These are phyloP conservation scores for Pseudoperonospora humuli DNA, from an alignment of 352 stramenopile genomes.

Conservation along the genomic window DNA sequence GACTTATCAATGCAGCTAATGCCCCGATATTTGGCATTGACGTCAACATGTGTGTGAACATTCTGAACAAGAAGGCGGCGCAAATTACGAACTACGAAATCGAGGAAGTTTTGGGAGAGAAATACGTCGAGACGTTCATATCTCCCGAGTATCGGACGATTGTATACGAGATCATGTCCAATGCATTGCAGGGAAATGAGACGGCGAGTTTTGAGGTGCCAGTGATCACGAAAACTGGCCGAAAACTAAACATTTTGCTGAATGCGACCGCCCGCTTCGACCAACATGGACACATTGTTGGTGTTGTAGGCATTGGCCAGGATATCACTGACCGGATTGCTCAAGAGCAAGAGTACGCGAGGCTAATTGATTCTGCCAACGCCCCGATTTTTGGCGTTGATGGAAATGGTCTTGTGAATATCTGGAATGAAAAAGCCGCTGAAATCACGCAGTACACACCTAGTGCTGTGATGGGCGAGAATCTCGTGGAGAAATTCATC, in stretches of 20 bases:
- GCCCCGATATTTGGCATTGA: slow-evolving; percentile 52
- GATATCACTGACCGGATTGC: slow-evolving; percentile 66
- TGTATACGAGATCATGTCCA: slow-evolving; percentile 59
- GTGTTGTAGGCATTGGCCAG: slow-evolving; percentile 64
- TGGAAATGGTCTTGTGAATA: slow-evolving; percentile 42
- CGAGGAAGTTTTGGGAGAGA: slow-evolving; percentile 64
- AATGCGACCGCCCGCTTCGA: slow-evolving; percentile 73
- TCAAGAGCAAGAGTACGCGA: slow-evolving; percentile 46
- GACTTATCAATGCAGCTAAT: slow-evolving; percentile 46
- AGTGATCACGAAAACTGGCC: slow-evolving; percentile 54
- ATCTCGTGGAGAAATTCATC: slow-evolving; percentile 55
- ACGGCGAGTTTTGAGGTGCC: slow-evolving; percentile 74
- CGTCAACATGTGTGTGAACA: slow-evolving; percentile 42
- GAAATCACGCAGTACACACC: slow-evolving; percentile 68
- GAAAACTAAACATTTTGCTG: slow-evolving; percentile 63
- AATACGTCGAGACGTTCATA: slow-evolving; percentile 81
- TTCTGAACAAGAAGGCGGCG: slow-evolving; percentile 64
- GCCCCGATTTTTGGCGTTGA: slow-evolving; percentile 86
- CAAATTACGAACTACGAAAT: slow-evolving; percentile 63
- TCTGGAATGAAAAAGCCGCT: slow-evolving; percentile 62
- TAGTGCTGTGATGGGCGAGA: slow-evolving; percentile 53
- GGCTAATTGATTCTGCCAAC: slow-evolving; percentile 71
- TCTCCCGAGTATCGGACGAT: slow-evolving; percentile 56
- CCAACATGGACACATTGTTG: slow-evolving; percentile 50
- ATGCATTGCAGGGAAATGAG: slow-evolving; percentile 48